Percentiles rank a stretch among this genome's conserved stretches.
Conservation (phyloP, 495 filamentous ascomycete species). For the Chaetomium tenue region DNA sequence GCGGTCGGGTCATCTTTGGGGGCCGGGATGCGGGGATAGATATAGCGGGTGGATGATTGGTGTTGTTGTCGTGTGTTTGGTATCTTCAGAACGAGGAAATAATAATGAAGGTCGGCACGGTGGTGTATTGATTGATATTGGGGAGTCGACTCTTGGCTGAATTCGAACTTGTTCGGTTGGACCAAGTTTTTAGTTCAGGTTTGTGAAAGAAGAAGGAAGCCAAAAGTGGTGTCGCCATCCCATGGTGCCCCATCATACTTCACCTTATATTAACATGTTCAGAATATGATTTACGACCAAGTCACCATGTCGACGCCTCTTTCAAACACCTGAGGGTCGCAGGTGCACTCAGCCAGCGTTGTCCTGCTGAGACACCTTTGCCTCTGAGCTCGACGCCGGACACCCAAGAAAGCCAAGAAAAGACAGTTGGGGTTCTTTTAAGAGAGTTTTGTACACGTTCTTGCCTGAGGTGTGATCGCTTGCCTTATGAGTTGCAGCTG, state of each 20-base stretch:
- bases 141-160: no score
- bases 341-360: background rate
- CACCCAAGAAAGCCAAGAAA: background rate
- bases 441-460: background rate
- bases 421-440: background rate
- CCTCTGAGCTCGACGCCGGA: background rate
- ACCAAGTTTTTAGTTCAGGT: no score
- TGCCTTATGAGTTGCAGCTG: background rate
- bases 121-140: no score
- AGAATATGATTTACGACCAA: background rate
- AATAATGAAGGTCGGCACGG: no score
- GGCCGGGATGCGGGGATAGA: no score
- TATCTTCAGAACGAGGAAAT: no score
- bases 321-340: background rate
- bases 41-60: no score
- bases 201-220: background rate
- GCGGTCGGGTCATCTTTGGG: background rate
- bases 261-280: background rate
- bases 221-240: background rate
- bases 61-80: no score
- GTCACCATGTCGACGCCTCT: no score
- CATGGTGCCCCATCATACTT: background rate
- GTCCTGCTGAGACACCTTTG: background rate
- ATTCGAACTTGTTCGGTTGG: no score
- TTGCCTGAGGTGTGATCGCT: background rate